A percentile compares a stretch with the other conserved stretches of the same genome.
These are phyloP conservation scores for Mycocentrospora acerina DNA, from an alignment of 2,329 filamentous ascomycete species.

Conservation along the genomic window DNA sequence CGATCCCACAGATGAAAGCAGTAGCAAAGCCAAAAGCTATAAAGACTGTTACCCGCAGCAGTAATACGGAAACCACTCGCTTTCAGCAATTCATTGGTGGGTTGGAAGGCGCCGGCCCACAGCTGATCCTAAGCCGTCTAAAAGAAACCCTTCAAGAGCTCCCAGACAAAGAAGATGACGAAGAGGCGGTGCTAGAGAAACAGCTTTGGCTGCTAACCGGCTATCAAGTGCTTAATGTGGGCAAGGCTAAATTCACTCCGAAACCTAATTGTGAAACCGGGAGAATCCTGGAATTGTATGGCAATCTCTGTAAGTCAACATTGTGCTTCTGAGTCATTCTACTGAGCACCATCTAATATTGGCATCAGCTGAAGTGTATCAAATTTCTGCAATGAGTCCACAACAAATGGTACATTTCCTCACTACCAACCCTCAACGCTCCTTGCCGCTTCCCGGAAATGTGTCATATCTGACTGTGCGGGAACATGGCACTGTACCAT, in stretches of 20 bases:
- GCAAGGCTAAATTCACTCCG: constrained; percentile 22
- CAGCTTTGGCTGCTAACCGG: constrained; percentile 64
- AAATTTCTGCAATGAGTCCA: constrained; percentile 47
- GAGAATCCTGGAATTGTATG: constrained; percentile 42
- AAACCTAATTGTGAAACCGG: constrained; percentile 33
- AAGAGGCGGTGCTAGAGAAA: constrained; percentile 56
- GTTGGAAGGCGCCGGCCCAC: constrained; percentile 57
- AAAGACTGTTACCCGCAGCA: constrained; percentile 21
- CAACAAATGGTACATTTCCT: constrained; percentile 41
- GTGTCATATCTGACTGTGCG: constrained; percentile 32
- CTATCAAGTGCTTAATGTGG: constrained; percentile 46
- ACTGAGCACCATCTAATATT: constrained; percentile 31
- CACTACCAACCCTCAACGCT: constrained; percentile 33
- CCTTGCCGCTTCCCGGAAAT: constrained; percentile 38
- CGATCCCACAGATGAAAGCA: constrained; percentile 17
- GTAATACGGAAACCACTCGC: constrained; percentile 32
- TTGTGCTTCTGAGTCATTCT: constrained; percentile 15
- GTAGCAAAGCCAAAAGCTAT: constrained; percentile 13
- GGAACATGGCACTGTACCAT: constrained; percentile 46
- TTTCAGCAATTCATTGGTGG: constrained; percentile 57
- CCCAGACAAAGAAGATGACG: constrained; percentile 48
- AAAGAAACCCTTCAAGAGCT: constrained; percentile 48
- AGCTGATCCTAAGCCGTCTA: constrained; percentile 57
- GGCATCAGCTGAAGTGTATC: constrained; percentile 46
- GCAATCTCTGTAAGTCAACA: constrained; percentile 41